These are phyloP conservation scores for Aspergillus arachidicola DNA, from an alignment of 2,329 filamentous ascomycete species.

Conservation along the genomic window DNA sequence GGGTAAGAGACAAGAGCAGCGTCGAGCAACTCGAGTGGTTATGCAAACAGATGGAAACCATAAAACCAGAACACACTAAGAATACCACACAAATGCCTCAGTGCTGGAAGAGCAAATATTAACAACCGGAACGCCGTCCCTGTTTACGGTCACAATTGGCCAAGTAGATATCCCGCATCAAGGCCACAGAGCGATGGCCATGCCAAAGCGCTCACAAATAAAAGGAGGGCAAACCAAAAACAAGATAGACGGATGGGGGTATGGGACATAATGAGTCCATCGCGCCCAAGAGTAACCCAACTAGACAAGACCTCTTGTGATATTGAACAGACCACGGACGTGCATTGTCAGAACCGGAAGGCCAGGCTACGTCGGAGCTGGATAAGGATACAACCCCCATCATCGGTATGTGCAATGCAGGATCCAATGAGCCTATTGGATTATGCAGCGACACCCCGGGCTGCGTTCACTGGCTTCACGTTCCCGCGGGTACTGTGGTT, in stretches of 20 bases:
- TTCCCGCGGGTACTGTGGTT: slow-evolving; percentile 53
- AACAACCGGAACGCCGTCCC: slow-evolving; percentile 20
- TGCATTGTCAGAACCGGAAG: neutral
- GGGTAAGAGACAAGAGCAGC: slow-evolving; percentile 9
- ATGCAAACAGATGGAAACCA: slow-evolving; percentile 7
- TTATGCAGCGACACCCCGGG: slow-evolving; percentile 66
- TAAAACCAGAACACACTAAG: neutral
- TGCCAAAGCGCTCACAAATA: slow-evolving; percentile 3
- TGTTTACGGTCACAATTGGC: slow-evolving; percentile 13
- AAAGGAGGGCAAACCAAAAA: neutral
- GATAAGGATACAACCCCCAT: neutral
- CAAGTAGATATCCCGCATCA: slow-evolving; percentile 15
- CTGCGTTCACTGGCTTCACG: slow-evolving; percentile 58
- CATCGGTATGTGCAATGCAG: slow-evolving; percentile 1
- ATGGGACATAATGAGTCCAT: neutral
- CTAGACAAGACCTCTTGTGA: neutral
- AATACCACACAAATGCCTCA: slow-evolving; percentile 5
- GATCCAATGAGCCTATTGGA: slow-evolving; percentile 50
- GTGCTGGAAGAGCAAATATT: slow-evolving; percentile 6
- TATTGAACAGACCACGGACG: neutral
- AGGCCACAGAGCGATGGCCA: slow-evolving; percentile 6
- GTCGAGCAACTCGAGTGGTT: slow-evolving; percentile 13
- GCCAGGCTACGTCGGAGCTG: neutral
- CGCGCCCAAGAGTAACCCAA: neutral
- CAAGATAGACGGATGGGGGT: neutral